Percentiles rank a stretch among this genome's conserved stretches.
phyloP scores from a whole-genome alignment of 257 asterid species.

The Orobanche coerulescens region DNA sequence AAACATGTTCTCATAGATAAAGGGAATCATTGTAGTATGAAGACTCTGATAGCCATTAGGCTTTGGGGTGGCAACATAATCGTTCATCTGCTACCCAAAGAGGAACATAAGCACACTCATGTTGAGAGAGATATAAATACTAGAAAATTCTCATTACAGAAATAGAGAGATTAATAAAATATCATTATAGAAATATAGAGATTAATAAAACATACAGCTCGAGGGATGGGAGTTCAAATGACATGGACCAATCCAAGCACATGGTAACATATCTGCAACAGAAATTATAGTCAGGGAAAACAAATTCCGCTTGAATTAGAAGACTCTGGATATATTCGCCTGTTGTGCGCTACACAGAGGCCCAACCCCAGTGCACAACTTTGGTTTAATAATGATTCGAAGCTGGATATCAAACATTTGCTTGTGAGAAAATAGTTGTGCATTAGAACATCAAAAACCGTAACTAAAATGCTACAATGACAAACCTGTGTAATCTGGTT shows the following conservation, averaged over 20 bases:
- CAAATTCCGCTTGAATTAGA: neutral
- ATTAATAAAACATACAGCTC: conserved; percentile 48
- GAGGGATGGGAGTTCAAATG: conserved; percentile 83
- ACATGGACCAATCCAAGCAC: conserved; percentile 81
- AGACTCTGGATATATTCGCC: conserved; percentile 29
- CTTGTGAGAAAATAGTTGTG: conserved; percentile 14
- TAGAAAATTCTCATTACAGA: neutral
- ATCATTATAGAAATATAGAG: neutral
- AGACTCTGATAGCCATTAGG: conserved; percentile 89
- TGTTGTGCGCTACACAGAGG: conserved; percentile 73
- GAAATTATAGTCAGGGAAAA: conserved; percentile 4
- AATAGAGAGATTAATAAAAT: conserved; percentile 12
- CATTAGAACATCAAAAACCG: neutral
- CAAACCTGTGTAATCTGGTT: conserved; percentile 80
- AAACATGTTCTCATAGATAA: conserved; percentile 80
- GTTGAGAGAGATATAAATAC: conserved; percentile 5
- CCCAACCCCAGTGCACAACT: conserved; percentile 66
- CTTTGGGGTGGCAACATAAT: conserved; percentile 71
- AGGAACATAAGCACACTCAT: conserved; percentile 5
- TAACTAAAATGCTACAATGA: conserved; percentile 3
- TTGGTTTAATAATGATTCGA: conserved; percentile 64
- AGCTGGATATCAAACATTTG: conserved; percentile 41
- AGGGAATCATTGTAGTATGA: conserved; percentile 81
- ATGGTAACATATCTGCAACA: conserved; percentile 71
- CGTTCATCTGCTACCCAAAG: conserved; percentile 56